Base-by-base conservation (phyloP, 371 early-diverging fungal genomes). In the Saksenaea oblongispora region DNA sequence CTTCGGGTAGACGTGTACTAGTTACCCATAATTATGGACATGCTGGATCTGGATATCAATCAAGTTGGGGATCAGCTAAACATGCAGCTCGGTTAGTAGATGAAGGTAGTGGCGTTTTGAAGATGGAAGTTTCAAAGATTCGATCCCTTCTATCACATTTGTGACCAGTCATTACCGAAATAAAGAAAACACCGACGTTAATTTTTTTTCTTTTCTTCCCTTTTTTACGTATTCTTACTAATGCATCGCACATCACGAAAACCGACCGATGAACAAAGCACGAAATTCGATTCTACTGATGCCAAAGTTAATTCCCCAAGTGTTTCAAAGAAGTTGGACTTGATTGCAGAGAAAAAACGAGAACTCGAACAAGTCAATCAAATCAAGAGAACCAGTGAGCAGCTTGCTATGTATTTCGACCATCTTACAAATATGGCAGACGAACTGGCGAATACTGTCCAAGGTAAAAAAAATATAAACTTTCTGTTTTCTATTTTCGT, bases 21-120 rank as follows among this genome's bases (percentile, higher is more conserved):
- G 65, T 90, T 9, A 79, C 84, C 5, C 89, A 91, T 69, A 88
- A 90, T 61, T 92, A 92, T 77, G 94, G 94, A 0, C 92, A 93
- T 70, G 90, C 65, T 31, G 66, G 61, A 11, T 67, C 69, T 73
- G 84, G 91, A 26, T 91, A 84, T 72, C 86, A 89, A 69, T 80
- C 86, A 26, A 87, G 89, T 62, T 92, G 91, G 91, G 93, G 91
- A 11, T 78, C 85, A 51, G 86, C 87, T 4, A 73, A 79, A 39
- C 75, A 78, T 34, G 82, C 78, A 2, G 71, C 77, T 7, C 59
- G 67, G 9, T 61, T 87, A 34, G 78, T 91, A 18, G 69, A 80
- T 35, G 65, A 79, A 59, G 80, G 70, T 1, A 58, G 63, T 54
- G 53, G 69, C 18, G 24, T 42, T 15, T 35, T 72, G 11, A 54